Evolutionary conservation across 2,329 filamentous ascomycete species (phyloP), one percentile per base, ranked within the genome.

Genomic region (Cercospora sp.): DNA sequence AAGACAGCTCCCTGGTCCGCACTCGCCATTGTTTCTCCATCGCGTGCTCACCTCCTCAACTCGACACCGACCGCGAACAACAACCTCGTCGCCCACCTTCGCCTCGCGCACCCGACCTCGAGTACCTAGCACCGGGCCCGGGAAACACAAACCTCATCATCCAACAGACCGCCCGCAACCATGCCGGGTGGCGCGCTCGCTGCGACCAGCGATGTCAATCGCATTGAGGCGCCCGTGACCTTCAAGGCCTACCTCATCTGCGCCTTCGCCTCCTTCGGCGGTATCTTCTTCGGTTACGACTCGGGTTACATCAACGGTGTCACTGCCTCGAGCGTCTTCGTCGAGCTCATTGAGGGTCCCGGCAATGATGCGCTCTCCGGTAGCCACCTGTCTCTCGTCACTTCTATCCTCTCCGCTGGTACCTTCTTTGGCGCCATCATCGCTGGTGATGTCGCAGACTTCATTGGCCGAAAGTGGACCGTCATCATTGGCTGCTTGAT

Each of bases 361-460:
- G 78, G 72, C 58, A 75, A 73, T 31, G 73, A 68, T 4, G 53
- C 48, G 20, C 80, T 78, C 66, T 48, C 75, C 63, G 73, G 73
- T 65, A 72, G 77, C 2, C 65, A 79, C 3, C 84, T 83, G 70
- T 89, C 87, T 20, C 82, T 90, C 61, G 89, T 93, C 77, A 89
- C 89, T 76, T 92, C 90, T 20, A 93, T 94, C 73, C 87, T 94
- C 65, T 94, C 91, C 40, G 73, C 72, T 61, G 76, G 76, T 79
- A 93, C 91, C 74, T 94, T 94, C 85, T 90, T 93, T 69, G 89
- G 91, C 78, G 89, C 92, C 66, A 76, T 94, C 72, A 88, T 92
- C 69, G 91, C 90, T 67, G 91, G 91, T 84, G 90, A 93, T 78
- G 78, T 94, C 70, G 87, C 91, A 72, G 92, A 95, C 78, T 86